Base-by-base conservation (phyloP, 257 asterid species). In the Solanum tarapatanum region DNA sequence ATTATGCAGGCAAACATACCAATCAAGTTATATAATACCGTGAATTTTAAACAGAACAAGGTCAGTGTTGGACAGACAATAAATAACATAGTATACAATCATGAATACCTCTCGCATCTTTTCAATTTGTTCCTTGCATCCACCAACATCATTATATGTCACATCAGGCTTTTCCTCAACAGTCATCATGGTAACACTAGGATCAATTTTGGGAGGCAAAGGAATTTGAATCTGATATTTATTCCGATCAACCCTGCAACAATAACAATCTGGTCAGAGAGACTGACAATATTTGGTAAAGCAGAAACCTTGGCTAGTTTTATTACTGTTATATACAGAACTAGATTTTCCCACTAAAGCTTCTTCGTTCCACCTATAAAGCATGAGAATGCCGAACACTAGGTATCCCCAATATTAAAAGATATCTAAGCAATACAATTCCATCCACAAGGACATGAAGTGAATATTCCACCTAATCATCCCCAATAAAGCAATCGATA, bases 151-250 rank as follows among this genome's bases (percentile, higher is more conserved):
- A 87, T 95, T 95, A 74, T 96, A 97, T 32, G 99, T 97, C 30
- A 97, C 99, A 92, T 96, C 99, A 13, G 99, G 99, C 88, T 97
- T 97, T 92, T 97, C 99, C 91, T 96, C 99, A 75, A 97, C 99
- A 23, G 99, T 97, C 99, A 97, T 97, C 99, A 97, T 97, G 51
- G 99, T 97, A 39, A 97, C 98, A 88, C 99, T 97, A 80, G 99
- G 99, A 91, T 97, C 99, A 90, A 97, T 97, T 91, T 96, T 97
- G 5, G 99, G 99, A 30, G 99, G 99, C 91, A 97, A 88, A 2
- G 99, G 99, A 86, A 97, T 97, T 93, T 97, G 99, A 88, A 97
- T 97, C 92, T 97, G 99, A 89, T 96, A 97, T 87, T 97, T 97
- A 76, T 95, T 97, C 82, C 98, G 92, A 92, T 97, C 99, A 87